Evolutionary conservation across 345 rosid genomes (phyloP).

Genomic region (Angophora floribunda): DNA sequence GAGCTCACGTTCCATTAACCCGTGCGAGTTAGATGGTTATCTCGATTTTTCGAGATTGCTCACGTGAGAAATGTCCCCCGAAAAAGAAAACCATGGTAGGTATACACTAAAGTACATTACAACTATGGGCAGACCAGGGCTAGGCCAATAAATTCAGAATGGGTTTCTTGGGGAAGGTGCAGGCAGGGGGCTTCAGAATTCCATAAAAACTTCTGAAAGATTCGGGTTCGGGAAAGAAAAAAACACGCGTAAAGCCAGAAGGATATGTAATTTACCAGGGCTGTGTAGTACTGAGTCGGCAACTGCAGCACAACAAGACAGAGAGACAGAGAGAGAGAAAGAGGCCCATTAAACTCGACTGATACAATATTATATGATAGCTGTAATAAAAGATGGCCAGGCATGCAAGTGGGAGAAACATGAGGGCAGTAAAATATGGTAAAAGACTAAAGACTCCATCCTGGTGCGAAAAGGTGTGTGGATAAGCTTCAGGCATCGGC

Average conservation of each 20-base stretch:
- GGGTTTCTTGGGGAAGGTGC: not conserved
- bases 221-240: not conserved
- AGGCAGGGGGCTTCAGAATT: not conserved
- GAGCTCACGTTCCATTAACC: not conserved
- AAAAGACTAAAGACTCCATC: too few relatives aligned
- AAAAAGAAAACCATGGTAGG: not conserved
- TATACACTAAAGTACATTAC: not conserved
- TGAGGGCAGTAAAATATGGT: not conserved
- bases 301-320: slow-evolving; percentile 40
- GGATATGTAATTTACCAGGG: slow-evolving; percentile 41
- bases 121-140: not conserved
- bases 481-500: not conserved
- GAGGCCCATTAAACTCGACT: not conserved
- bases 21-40: not conserved
- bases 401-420: not conserved
- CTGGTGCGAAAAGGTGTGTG: not conserved
- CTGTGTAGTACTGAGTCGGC: slow-evolving; percentile 94
- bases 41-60: not conserved
- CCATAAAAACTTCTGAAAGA: not conserved
- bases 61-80: not conserved
- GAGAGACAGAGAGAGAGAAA: not conserved
- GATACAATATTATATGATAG: not conserved
- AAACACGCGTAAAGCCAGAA: not conserved
- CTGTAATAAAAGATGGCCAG: not conserved
- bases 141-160: not conserved